Base-by-base conservation (phyloP, 192 early-diverging fungal genomes). In the Coemansia sp. region DNA sequence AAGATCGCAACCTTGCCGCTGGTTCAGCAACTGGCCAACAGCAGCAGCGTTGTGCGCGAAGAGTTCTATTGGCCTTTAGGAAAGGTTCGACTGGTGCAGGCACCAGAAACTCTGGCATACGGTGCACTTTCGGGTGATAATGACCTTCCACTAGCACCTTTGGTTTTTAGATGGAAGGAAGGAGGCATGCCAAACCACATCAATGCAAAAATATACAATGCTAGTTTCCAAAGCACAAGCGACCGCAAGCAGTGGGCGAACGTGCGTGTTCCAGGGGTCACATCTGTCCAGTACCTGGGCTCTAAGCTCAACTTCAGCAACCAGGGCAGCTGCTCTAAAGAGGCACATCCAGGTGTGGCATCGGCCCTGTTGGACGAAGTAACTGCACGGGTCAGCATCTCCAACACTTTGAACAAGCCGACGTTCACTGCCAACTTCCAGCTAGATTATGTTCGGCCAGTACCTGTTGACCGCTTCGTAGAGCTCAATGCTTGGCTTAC, bases 401-500 rank as follows among this genome's bases (percentile, higher is more conserved):
- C 76, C 14, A 73, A 72, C 31, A 52, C 55, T 20, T 52, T 67
- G 4, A 63, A 50, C 30, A 63, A 55, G 53, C 65, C 70, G 15
- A 37, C 59, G 11, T 73, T 79, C 40, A 79, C 76, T 9, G 76
- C 76, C 2, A 79, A 73, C 38, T 66, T 79, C 17, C 53, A 79
- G 53, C 66, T 73, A 9, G 76, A 79, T 15, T 73, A 73, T 52
- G 14, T 64, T 27, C 29, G 14, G 23, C 52, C 62, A 4, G 47
- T 70, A 22, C 60, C 57, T 0, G 41, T 38, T 14, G 67, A 53
- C 14, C 38, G 63, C 33, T 66, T 66, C 59, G 55, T 79, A 9
- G 76, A 69, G 13, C 8, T 67, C 48, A 66, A 79, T 45, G 70
- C 70, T 2, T 79, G 76, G 76, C 22, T 70, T n/a, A 79, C 70